Percentiles rank a stretch among this genome's conserved stretches.
These are phyloP conservation scores for Trichoderma sp. DNA, from an alignment of 2,329 filamentous ascomycete species.

Conservation along the genomic window DNA sequence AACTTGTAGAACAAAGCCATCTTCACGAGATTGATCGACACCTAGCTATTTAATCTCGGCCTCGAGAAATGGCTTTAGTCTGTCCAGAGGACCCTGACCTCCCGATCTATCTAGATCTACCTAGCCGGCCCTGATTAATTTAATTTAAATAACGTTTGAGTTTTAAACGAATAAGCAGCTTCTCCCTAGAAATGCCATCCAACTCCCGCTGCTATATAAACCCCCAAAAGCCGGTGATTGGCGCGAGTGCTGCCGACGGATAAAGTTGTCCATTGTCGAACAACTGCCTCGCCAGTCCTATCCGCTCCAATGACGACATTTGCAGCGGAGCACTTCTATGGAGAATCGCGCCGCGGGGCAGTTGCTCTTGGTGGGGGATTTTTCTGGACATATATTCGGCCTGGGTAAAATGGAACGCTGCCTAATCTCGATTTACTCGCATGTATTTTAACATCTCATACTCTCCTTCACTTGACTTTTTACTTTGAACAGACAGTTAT, in stretches of 20 bases:
- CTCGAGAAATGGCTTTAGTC: neutral
- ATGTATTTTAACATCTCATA: neutral
- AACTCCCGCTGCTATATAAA: neutral
- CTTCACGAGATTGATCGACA: neutral
- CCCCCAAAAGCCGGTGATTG: neutral
- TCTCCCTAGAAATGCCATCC: neutral
- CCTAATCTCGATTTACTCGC: neutral
- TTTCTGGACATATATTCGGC: slow-evolving; percentile 11
- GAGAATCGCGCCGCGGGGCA: slow-evolving; percentile 16
- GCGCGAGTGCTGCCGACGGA: neutral
- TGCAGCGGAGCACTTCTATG: slow-evolving; percentile 16
- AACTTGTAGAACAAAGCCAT: too few relatives aligned
- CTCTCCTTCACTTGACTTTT: neutral
- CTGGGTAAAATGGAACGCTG: neutral
- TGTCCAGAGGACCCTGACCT: neutral
- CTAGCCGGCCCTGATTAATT: neutral
- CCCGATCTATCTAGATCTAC: neutral
- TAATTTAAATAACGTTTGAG: neutral
- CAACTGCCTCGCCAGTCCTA: neutral
- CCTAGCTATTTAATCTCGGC: neutral
- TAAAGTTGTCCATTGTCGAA: neutral
- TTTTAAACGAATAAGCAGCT: neutral
- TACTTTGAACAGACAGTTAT: neutral
- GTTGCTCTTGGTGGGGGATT: neutral
- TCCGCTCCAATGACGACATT: slow-evolving; percentile 21